Conservation (phyloP, 2,329 filamentous ascomycete species). For the Pezicula neosporulosa region DNA sequence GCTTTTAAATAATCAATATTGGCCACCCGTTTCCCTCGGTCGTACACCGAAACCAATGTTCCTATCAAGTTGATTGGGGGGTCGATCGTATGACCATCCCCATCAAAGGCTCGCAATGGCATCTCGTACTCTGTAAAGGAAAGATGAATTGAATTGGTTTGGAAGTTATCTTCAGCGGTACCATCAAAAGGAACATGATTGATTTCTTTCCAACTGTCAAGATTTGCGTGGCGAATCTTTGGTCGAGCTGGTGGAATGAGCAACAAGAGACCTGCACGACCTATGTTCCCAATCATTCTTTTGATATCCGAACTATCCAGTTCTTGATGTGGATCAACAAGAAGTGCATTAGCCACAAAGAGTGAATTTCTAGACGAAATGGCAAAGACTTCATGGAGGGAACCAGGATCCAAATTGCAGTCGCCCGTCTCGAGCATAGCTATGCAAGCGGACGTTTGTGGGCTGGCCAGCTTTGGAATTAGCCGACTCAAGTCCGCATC, state of each 20-base stretch:
- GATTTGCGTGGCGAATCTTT: conserved; percentile 3
- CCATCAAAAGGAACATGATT: conserved; percentile 9
- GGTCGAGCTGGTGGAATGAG: conserved; percentile 8
- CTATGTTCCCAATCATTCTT: conserved; percentile 20
- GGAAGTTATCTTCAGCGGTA: conserved; percentile 3
- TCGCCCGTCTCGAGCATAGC: too few relatives aligned
- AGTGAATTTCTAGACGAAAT: conserved; percentile 24
- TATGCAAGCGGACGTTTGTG: too few relatives aligned
- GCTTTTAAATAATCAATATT: conserved; percentile 17
- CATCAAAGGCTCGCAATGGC: conserved; percentile 8
- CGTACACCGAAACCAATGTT: conserved; percentile 17
- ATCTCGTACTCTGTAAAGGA: conserved; percentile 15
- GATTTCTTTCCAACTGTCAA: conserved; percentile 8
- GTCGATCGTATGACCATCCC: conserved; percentile 9
- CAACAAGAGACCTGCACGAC: conserved; percentile 8
- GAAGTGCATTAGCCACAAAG: conserved; percentile 15
- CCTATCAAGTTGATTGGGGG: conserved; percentile 14
- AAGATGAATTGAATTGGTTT: conserved; percentile 16
- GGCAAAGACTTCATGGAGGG: conserved; percentile 9
- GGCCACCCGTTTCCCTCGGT: conserved; percentile 19
- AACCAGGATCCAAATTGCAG: too few relatives aligned
- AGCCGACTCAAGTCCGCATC: too few relatives aligned
- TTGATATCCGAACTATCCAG: conserved; percentile 5
- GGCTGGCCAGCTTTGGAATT: too few relatives aligned
- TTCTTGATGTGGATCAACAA: conserved; percentile 17